Evolutionary conservation across 257 asterid species (phyloP).

Genomic region (Gardenia jasminoides): DNA sequence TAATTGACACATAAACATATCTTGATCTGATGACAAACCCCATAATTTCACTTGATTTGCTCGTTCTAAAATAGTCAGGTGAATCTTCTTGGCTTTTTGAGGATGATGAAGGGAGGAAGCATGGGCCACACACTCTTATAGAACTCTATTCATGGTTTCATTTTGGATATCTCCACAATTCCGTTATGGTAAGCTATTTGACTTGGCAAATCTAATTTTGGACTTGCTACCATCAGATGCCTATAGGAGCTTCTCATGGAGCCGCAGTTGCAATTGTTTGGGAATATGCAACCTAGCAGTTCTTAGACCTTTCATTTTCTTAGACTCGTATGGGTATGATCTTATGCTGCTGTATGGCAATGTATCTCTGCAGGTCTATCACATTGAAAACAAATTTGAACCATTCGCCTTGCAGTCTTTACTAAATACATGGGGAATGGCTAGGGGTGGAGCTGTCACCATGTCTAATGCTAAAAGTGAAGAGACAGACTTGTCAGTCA

Average conservation of each 20-base stretch:
- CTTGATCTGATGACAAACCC: background rate
- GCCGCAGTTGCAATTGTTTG: background rate
- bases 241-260: background rate
- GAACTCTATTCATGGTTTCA: constrained; percentile 83
- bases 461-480: constrained; percentile 34
- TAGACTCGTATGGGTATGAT: background rate
- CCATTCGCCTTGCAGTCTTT: constrained; percentile 65
- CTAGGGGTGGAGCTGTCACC: constrained; percentile 36
- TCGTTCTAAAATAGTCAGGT: constrained; percentile 40
- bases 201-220: background rate
- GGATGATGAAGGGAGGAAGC: constrained; percentile 73
- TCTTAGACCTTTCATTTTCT: background rate
- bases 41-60: constrained; percentile 1
- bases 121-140: constrained; percentile 73
- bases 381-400: constrained; percentile 42
- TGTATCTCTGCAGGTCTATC: constrained; percentile 65
- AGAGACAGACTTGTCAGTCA: constrained; percentile 31
- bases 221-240: background rate
- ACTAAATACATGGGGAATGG: constrained; percentile 49
- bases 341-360: constrained; percentile 16
- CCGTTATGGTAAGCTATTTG: constrained; percentile 51
- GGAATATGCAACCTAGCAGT: too few species aligned
- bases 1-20: background rate
- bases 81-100: constrained; percentile 80
- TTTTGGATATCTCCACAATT: constrained; percentile 54